A percentile compares a stretch with the other conserved stretches of the same genome.
Evolutionary conservation across 2,329 filamentous ascomycete species (phyloP).

Genomic region (Penicillium nordicum): DNA sequence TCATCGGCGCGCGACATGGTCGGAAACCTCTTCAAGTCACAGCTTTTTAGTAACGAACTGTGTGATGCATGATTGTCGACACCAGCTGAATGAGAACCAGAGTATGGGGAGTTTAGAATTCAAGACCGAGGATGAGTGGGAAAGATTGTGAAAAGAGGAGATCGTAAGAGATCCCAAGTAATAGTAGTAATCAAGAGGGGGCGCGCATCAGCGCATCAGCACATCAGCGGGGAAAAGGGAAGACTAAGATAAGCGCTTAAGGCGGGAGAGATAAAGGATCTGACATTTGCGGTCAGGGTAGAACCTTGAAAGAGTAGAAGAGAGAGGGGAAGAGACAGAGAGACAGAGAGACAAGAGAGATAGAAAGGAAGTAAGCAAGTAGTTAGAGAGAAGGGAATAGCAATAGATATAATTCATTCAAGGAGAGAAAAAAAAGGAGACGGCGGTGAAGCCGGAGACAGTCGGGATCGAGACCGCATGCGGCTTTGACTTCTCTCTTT

Average conservation of each 20-base stretch:
- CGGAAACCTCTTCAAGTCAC: constrained; percentile 8
- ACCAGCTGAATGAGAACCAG: neutral
- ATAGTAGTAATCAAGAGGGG: neutral
- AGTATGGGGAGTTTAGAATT: neutral
- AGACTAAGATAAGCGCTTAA: constrained; percentile 5
- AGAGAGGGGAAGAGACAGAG: neutral
- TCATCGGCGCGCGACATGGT: constrained; percentile 19
- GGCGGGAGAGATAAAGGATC: constrained; percentile 1
- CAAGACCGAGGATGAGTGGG: neutral
- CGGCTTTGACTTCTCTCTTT: constrained; percentile 5
- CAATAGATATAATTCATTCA: neutral
- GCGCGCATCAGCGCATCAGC: constrained; percentile 1
- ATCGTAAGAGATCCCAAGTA: neutral
- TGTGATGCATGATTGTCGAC: constrained; percentile 17
- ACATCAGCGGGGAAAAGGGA: constrained; percentile 9
- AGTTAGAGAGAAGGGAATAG: neutral
- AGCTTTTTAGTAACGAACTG: constrained; percentile 10
- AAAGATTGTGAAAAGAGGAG: neutral
- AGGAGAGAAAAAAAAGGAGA: constrained; percentile 6
- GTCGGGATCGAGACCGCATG: constrained; percentile 17
- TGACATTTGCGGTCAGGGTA: neutral
- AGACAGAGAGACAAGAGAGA: neutral
- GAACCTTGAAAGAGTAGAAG: neutral
- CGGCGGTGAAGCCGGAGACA: constrained; percentile 21
- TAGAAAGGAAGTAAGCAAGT: neutral